A percentile compares a stretch with the other conserved stretches of the same genome.
phyloP scores from a whole-genome alignment of 306 rosid species.

The Inga oerstediana region DNA sequence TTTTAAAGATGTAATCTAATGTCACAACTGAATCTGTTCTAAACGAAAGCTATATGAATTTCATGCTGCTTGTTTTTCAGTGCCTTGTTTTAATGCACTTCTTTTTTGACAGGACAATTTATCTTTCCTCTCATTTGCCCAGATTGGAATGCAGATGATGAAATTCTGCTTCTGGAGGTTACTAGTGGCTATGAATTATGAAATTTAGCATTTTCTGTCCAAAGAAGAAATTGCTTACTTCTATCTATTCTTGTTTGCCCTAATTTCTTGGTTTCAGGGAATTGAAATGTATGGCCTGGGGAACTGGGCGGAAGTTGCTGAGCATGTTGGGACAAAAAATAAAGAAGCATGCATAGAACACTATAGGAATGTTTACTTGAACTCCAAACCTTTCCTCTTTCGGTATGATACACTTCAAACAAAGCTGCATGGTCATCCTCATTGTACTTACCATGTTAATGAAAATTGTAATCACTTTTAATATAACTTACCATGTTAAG shows the following conservation, averaged over 20 bases:
- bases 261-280: slow-evolving; percentile 54
- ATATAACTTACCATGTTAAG: slow-evolving; percentile 27
- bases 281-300: slow-evolving; percentile 98
- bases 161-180: slow-evolving; percentile 93
- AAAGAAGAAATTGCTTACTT: slow-evolving; percentile 11
- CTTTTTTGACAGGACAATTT: slow-evolving; percentile 77
- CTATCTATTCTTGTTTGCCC: slow-evolving; percentile 17
- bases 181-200: slow-evolving; percentile 17
- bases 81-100: slow-evolving; percentile 30
- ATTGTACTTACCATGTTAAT: slow-evolving; percentile 24
- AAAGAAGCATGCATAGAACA: slow-evolving; percentile 92
- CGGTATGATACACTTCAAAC: slow-evolving; percentile 62
- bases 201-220: slow-evolving; percentile 17
- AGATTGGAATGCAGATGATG: slow-evolving; percentile 99
- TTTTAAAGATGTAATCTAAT: slow-evolving; percentile 16
- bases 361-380: slow-evolving; percentile 74
- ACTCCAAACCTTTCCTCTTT: slow-evolving; percentile 85
- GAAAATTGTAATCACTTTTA: slow-evolving; percentile 36
- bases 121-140: slow-evolving; percentile 94
- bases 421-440: slow-evolving; percentile 18
- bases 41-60: not conserved
- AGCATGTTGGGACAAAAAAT: slow-evolving; percentile 98
- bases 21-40: slow-evolving; percentile 22
- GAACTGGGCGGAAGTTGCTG: slow-evolving; percentile 98
- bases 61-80: slow-evolving; percentile 7